phyloP scores from a whole-genome alignment of 129 eudicot genomes.

The Chrysanthemum seticuspe region DNA sequence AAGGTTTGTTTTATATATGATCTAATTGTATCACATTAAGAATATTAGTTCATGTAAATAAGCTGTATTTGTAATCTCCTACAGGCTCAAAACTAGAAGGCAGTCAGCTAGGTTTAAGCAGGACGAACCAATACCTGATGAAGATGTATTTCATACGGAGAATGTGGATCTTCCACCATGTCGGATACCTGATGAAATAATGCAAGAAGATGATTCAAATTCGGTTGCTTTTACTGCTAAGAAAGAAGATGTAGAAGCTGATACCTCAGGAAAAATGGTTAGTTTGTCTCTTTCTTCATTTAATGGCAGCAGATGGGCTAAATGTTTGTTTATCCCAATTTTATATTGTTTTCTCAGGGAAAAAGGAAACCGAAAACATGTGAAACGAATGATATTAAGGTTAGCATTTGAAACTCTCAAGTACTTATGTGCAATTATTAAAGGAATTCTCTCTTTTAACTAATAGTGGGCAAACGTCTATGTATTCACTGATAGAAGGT shows the following conservation, averaged over 20 bases:
- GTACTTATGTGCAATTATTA: neutral
- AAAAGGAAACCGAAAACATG: conserved; percentile 32
- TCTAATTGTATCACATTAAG: too few species aligned
- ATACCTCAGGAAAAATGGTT: conserved; percentile 32
- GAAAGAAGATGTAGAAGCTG: conserved; percentile 26
- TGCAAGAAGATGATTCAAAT: conserved; percentile 35
- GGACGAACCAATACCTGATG: conserved; percentile 29
- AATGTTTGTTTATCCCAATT: neutral
- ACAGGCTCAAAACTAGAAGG: conserved; percentile 40
- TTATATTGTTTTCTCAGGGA: conserved; percentile 41
- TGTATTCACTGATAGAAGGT: conserved; percentile 24
- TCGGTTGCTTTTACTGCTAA: conserved; percentile 17
- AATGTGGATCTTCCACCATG: conserved; percentile 26
- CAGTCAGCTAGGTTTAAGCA: conserved; percentile 46
- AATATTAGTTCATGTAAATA: neutral
- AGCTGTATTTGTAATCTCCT: neutral
- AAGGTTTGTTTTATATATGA: conserved; percentile 38
- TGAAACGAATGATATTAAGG: conserved; percentile 37
- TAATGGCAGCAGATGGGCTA: neutral
- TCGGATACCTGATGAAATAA: conserved; percentile 18
- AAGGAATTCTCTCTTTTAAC: neutral
- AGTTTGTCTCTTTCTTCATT: conserved; percentile 11
- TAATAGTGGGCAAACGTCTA: neutral
- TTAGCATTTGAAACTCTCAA: conserved; percentile 20
- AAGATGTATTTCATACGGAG: conserved; percentile 21